phyloP scores from a whole-genome alignment of 1,284 basidiomycete genomes.

The Neotropicomus parvogracilis region DNA sequence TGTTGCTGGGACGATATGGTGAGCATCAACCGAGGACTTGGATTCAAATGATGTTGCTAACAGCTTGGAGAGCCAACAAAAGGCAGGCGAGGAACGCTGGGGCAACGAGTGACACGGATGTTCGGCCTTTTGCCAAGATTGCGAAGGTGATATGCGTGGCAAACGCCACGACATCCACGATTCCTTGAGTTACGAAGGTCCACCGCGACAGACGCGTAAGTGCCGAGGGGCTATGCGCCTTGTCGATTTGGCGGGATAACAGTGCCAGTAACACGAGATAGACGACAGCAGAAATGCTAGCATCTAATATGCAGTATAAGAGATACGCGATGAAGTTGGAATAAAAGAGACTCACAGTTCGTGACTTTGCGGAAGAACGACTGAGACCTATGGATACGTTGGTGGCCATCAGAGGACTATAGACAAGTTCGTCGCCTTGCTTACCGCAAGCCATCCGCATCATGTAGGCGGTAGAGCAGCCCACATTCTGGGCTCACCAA shows the following conservation, averaged over 20 bases:
- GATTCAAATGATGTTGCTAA: slow-evolving; percentile 34
- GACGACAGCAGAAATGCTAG: slow-evolving; percentile 61
- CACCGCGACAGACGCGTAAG: slow-evolving; percentile 77
- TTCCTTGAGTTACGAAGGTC: slow-evolving; percentile 74
- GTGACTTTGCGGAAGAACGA: slow-evolving; percentile 79
- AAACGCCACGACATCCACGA: slow-evolving; percentile 78
- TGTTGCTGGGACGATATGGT: slow-evolving; percentile 63
- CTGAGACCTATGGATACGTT: slow-evolving; percentile 40
- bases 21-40: neutral
- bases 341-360: slow-evolving; percentile 56
- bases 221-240: slow-evolving; percentile 73
- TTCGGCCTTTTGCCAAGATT: slow-evolving; percentile 73
- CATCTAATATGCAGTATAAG: slow-evolving; percentile 48
- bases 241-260: slow-evolving; percentile 69
- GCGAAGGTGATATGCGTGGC: slow-evolving; percentile 83
- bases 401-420: slow-evolving; percentile 2
- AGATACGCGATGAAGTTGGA: neutral
- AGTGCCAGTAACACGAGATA: slow-evolving; percentile 68
- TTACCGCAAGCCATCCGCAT: slow-evolving; percentile 66
- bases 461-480: slow-evolving; percentile 61
- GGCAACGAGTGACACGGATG: slow-evolving; percentile 74
- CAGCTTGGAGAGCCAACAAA: slow-evolving; percentile 70
- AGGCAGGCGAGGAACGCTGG: slow-evolving; percentile 78
- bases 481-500: slow-evolving; percentile 78
- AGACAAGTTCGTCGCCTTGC: slow-evolving; percentile 5